These are phyloP conservation scores for Centella asiatica DNA, from an alignment of 129 eudicot species.

Conservation along the genomic window DNA sequence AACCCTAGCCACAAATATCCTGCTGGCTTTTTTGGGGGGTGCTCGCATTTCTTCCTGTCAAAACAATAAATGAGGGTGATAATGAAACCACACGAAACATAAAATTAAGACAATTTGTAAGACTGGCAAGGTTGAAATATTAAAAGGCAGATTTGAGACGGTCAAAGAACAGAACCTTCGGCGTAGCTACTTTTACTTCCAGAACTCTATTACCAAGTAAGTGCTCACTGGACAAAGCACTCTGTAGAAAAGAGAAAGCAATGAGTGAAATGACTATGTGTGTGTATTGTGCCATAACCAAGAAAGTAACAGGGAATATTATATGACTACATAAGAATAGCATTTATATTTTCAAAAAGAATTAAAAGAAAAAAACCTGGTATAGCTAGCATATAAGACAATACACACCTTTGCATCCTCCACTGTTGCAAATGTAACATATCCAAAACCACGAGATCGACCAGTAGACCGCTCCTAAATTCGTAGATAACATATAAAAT, in stretches of 20 bases:
- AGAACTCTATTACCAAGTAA: slow-evolving; percentile 72
- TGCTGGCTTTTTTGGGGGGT: slow-evolving; percentile 49
- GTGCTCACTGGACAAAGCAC: slow-evolving; percentile 78
- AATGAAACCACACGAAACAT: neutral
- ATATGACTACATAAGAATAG: neutral
- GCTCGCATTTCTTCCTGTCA: slow-evolving; percentile 53
- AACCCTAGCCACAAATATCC: slow-evolving; percentile 65
- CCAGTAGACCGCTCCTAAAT: slow-evolving; percentile 89
- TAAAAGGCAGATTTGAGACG: neutral
- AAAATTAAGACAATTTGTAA: no score
- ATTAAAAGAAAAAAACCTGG: neutral
- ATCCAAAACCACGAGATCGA: slow-evolving; percentile 99
- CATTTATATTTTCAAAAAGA: neutral
- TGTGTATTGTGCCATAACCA: no score
- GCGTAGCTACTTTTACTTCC: slow-evolving; percentile 97
- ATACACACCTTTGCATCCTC: slow-evolving; percentile 91
- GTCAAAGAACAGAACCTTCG: slow-evolving; percentile 53
- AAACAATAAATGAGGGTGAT: neutral
- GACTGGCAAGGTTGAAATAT: no score
- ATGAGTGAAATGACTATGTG: no score
- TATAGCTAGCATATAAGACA: neutral
- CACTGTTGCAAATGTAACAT: slow-evolving; percentile 74
- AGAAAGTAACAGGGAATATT: neutral
- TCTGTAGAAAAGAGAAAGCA: slow-evolving; percentile 29
- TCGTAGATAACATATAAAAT: slow-evolving; percentile 8